Percentiles rank a stretch among this genome's conserved stretches.
Conservation (phyloP, 2,329 filamentous ascomycete genomes). For the Elsinoe arachidis region DNA sequence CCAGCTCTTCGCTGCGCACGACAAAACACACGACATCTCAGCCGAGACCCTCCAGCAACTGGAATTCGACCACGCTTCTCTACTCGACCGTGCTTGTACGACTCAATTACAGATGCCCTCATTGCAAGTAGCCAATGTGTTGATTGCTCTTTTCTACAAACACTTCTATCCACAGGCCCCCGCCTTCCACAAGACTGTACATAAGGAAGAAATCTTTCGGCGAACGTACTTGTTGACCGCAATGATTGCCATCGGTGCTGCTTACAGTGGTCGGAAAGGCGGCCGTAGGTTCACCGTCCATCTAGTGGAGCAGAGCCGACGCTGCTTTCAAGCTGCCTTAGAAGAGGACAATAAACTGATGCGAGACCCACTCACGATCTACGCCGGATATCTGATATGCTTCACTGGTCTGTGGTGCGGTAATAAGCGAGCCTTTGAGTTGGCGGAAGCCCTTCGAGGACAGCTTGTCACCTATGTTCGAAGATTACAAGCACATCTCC, state of each 20-base stretch:
- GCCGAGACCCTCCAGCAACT: neutral
- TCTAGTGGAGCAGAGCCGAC: neutral
- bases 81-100: neutral
- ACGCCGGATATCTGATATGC: neutral
- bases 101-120: neutral
- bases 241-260: neutral
- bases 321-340: neutral
- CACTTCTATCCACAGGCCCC: neutral
- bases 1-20: neutral
- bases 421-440: neutral
- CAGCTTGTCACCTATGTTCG: neutral
- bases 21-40: neutral
- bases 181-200: neutral
- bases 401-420: neutral
- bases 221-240: neutral
- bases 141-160: neutral
- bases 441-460: neutral
- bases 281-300: neutral
- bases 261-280: neutral
- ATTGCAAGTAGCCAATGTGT: neutral
- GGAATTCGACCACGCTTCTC: neutral
- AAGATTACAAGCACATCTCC: neutral
- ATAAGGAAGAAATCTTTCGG: neutral
- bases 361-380: neutral
- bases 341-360: neutral